Evolutionary conservation across 2,329 filamentous ascomycete genomes (phyloP).

Genomic region (Trichoderma sp.): DNA sequence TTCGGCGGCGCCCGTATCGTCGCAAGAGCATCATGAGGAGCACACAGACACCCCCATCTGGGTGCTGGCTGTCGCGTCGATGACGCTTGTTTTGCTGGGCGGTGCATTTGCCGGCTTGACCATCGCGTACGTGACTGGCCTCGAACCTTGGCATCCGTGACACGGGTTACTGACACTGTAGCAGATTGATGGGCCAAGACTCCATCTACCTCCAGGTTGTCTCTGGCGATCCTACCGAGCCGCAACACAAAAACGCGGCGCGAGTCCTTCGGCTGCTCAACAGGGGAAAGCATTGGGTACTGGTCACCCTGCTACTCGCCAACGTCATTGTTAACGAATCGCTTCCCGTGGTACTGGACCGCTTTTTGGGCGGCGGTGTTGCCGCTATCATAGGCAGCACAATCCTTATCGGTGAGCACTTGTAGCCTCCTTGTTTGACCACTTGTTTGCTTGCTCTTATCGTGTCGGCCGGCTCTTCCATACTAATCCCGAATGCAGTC

Average conservation of each 20-base stretch:
- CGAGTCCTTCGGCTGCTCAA: slow-evolving; percentile 80
- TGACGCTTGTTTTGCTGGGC: slow-evolving; percentile 80
- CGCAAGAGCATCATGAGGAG: slow-evolving; percentile 45
- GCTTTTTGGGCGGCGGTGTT: slow-evolving; percentile 91
- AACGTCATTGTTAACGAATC: slow-evolving; percentile 99
- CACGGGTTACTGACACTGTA: slow-evolving; percentile 16
- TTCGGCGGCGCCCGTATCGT: slow-evolving; percentile 51
- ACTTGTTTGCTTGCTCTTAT: neutral
- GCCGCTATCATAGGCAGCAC: slow-evolving; percentile 94
- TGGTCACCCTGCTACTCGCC: slow-evolving; percentile 89
- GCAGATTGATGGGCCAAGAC: slow-evolving; percentile 71
- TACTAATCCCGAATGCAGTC: slow-evolving; percentile 58
- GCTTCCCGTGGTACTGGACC: slow-evolving; percentile 89
- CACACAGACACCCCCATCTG: slow-evolving; percentile 69
- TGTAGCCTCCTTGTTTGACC: slow-evolving; percentile 30
- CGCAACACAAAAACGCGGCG: slow-evolving; percentile 84
- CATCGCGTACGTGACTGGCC: slow-evolving; percentile 65
- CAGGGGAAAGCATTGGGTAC: slow-evolving; percentile 95
- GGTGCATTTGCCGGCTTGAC: slow-evolving; percentile 95
- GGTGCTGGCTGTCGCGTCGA: slow-evolving; percentile 79
- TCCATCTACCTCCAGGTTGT: slow-evolving; percentile 98
- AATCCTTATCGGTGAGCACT: slow-evolving; percentile 78
- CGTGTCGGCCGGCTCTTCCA: slow-evolving; percentile 13
- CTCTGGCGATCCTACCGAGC: slow-evolving; percentile 77
- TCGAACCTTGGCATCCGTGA: slow-evolving; percentile 14